Conservation (phyloP, 768 basidiomycete genomes). For the Pulveroboletus ravenelii region DNA sequence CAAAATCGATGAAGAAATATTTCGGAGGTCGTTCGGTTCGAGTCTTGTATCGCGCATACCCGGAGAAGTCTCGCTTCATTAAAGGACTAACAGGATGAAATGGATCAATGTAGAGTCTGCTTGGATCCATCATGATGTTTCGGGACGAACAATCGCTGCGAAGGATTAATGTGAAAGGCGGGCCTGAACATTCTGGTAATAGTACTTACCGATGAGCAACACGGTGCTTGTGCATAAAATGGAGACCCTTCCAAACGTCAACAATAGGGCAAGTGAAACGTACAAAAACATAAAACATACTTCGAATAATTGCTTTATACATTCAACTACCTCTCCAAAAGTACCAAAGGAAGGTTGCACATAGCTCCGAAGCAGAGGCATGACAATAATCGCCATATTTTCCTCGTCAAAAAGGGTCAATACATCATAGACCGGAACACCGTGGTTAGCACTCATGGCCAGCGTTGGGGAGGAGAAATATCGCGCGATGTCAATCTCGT, state of each 20-base stretch:
- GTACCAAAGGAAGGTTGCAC: slow-evolving; percentile 24
- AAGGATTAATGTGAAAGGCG: background rate
- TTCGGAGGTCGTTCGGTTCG: slow-evolving; percentile 17
- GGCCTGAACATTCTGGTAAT: background rate
- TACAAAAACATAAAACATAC: slow-evolving; percentile 7
- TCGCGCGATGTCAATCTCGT: slow-evolving; percentile 30
- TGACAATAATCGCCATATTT: slow-evolving; percentile 22
- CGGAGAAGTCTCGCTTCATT: slow-evolving; percentile 19
- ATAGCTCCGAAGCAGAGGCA: slow-evolving; percentile 33
- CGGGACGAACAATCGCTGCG: slow-evolving; percentile 23
- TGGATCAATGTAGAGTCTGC: slow-evolving; percentile 20
- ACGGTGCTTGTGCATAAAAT: slow-evolving; percentile 22
- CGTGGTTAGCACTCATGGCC: slow-evolving; percentile 27
- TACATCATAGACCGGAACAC: slow-evolving; percentile 29
- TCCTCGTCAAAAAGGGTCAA: slow-evolving; percentile 9
- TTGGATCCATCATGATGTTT: slow-evolving; percentile 35
- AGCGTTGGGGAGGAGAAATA: slow-evolving; percentile 10
- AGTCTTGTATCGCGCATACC: slow-evolving; percentile 12
- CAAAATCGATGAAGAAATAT: slow-evolving; percentile 13
- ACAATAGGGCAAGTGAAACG: accelerated
- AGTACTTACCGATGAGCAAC: slow-evolving; percentile 12
- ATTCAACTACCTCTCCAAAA: slow-evolving; percentile 16
- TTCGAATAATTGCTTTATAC: slow-evolving; percentile 31
- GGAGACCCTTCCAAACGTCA: slow-evolving; percentile 14
- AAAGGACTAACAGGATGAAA: slow-evolving; percentile 24